These are phyloP conservation scores for Rhodocollybia butyracea DNA, from an alignment of 768 basidiomycete species.

Conservation along the genomic window DNA sequence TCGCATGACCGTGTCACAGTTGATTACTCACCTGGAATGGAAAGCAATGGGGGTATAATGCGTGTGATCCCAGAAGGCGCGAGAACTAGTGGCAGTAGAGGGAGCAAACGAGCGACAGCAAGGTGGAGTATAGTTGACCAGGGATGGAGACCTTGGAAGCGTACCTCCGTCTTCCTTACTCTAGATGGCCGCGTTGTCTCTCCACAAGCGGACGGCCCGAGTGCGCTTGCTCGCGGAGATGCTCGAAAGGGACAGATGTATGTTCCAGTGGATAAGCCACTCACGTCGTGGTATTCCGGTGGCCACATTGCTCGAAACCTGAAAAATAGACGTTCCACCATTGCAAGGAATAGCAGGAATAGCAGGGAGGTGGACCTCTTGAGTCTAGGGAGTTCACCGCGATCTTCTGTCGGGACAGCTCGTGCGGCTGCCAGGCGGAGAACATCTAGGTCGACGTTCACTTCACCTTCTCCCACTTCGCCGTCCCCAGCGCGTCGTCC, in stretches of 20 bases:
- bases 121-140: constrained; percentile 5
- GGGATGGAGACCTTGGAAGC: constrained; percentile 4
- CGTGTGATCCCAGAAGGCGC: background rate
- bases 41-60: background rate
- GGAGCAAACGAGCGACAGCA: background rate
- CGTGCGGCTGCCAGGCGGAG: background rate
- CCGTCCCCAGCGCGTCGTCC: background rate
- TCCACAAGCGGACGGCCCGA: background rate
- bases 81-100: background rate
- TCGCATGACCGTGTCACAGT: constrained; percentile 4
- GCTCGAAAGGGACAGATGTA: constrained; percentile 5
- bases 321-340: background rate
- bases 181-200: constrained; percentile 1
- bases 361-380: background rate
- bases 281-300: constrained; percentile 1
- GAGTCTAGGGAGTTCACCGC: constrained; percentile 1
- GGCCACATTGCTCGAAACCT: background rate
- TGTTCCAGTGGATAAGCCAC: constrained; percentile 1
- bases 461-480: background rate
- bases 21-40: constrained; percentile 4
- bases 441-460: background rate
- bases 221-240: constrained; percentile 2
- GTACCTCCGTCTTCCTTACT: constrained; percentile 1
- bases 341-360: background rate
- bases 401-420: background rate